Evolutionary conservation across 768 basidiomycete species (phyloP), one percentile per base, ranked within the genome.

Genomic region (Termitomyces sp.): DNA sequence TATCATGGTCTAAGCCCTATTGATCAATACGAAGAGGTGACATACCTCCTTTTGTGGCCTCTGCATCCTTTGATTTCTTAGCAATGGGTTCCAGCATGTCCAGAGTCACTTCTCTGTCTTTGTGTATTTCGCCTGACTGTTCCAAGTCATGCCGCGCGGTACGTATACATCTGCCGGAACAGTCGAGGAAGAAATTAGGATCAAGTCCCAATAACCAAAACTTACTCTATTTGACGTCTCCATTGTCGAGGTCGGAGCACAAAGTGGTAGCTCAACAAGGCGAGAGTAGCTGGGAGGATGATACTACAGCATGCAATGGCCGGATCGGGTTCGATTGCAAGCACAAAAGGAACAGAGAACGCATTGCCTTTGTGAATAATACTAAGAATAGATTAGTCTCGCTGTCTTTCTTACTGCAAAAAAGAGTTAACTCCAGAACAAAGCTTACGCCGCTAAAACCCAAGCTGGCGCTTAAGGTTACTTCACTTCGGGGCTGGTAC

Each of bases 21-120:
- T 33, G n/a, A 46, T 12, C 48, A 44, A 56, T 10, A 21, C 3
- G 15, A 26, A 52, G 40, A 5, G 38, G 30, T 12, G 28, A 42
- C 71, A 53, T 67, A 87, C 91, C 91, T 74, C 83, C 82, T 69
- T 78, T 83, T 23, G 77, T 75, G 59, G 76, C 78, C 69, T 95
- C 91, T 26, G 77, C 69, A 37, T 83, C 77, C 58, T 76, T 77
- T 64, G 84, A 86, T 63, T 81, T 82, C 66, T 75, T 76, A 14
- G 88, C 89, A 15, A 80, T 76, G 55, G 91, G 86, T 60, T 78
- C 79, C 62, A 96, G 78, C 45, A 95, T 70, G 53, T 69, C 71
- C 57, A 77, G 70, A 7, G 84, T 84, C 8, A 86, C 82, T 59
- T 84, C 79, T 47, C 83, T 82, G 67, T 90, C 83, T 64, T 79